phyloP scores from a whole-genome alignment of 306 rosid species.

The Quercus bicolor region DNA sequence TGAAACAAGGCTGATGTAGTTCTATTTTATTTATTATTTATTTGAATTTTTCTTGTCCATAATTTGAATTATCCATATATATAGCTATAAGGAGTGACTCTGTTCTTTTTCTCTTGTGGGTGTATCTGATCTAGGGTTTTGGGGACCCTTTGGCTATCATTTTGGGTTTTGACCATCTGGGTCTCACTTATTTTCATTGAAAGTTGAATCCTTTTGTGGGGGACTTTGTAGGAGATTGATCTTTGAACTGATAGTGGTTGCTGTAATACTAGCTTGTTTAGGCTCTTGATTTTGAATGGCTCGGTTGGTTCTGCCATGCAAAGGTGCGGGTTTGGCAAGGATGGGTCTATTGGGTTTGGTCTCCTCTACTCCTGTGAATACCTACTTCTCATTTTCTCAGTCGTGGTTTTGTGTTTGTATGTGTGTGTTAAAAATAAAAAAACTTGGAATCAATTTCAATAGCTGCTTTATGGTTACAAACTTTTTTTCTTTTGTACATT shows the following conservation, averaged over 20 bases:
- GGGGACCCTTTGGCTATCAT: conserved; percentile 7
- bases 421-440: neutral
- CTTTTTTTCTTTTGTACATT: neutral
- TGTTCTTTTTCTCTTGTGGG: conserved; percentile 7
- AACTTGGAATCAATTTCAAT: neutral
- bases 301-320: conserved; percentile 52
- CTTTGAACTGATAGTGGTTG: neutral
- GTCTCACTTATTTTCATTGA: conserved; percentile 7
- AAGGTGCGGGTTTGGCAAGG: conserved; percentile 42
- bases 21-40: conserved; percentile 20
- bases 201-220: neutral
- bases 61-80: conserved; percentile 42
- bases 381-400: conserved; percentile 10
- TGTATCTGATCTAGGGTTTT: conserved; percentile 39
- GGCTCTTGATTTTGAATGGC: conserved; percentile 41
- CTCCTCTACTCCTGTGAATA: conserved; percentile 54
- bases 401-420: neutral
- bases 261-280: conserved; percentile 10
- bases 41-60: conserved; percentile 41
- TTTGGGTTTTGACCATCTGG: conserved; percentile 32
- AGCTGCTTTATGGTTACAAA: neutral
- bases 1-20: neutral
- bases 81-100: conserved; percentile 17
- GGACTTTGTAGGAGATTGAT: conserved; percentile 1
- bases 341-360: conserved; percentile 48